These are phyloP conservation scores for Stachybotrys elegans DNA, from an alignment of 2,329 filamentous ascomycete genomes.

Conservation along the genomic window DNA sequence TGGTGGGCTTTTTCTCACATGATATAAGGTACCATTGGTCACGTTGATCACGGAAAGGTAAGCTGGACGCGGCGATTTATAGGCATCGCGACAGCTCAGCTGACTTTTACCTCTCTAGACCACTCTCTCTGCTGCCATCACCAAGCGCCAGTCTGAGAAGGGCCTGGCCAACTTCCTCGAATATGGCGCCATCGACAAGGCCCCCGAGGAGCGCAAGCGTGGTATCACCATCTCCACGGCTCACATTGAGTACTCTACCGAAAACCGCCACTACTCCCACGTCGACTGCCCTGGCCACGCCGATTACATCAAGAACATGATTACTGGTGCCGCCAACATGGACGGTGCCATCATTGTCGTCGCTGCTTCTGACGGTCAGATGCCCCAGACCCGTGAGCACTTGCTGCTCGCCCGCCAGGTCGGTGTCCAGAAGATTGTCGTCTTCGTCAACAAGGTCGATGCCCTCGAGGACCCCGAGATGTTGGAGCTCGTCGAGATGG, in stretches of 20 bases:
- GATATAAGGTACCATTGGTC: slow-evolving; percentile 79
- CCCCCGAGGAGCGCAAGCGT: slow-evolving; percentile 98
- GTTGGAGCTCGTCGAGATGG: slow-evolving; percentile 99
- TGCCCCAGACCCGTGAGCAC: slow-evolving; percentile 99
- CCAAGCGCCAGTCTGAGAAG: slow-evolving; percentile 94
- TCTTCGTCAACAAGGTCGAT: slow-evolving; percentile 99
- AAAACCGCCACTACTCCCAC: slow-evolving; percentile 94
- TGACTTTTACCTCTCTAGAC: slow-evolving; percentile 54
- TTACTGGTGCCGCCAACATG: slow-evolving; percentile 99
- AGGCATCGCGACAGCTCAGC: too few relatives aligned
- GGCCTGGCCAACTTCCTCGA: slow-evolving; percentile 92
- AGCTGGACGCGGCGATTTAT: too few relatives aligned
- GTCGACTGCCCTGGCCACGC: slow-evolving; percentile 99
- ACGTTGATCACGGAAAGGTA: slow-evolving; percentile 99
- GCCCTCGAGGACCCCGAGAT: slow-evolving; percentile 97
- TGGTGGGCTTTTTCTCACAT: slow-evolving; percentile 7
- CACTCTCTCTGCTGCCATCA: slow-evolving; percentile 96
- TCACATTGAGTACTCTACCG: slow-evolving; percentile 97
- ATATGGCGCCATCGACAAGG: slow-evolving; percentile 98
- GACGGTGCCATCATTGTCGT: slow-evolving; percentile 98
- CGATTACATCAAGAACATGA: slow-evolving; percentile 99
- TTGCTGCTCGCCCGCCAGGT: slow-evolving; percentile 96
- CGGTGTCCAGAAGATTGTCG: slow-evolving; percentile 95
- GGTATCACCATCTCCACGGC: slow-evolving; percentile 99
- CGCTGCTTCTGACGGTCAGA: slow-evolving; percentile 96